Base-by-base conservation (phyloP, 257 asterid genomes). In the Haberlea rhodopensis region DNA sequence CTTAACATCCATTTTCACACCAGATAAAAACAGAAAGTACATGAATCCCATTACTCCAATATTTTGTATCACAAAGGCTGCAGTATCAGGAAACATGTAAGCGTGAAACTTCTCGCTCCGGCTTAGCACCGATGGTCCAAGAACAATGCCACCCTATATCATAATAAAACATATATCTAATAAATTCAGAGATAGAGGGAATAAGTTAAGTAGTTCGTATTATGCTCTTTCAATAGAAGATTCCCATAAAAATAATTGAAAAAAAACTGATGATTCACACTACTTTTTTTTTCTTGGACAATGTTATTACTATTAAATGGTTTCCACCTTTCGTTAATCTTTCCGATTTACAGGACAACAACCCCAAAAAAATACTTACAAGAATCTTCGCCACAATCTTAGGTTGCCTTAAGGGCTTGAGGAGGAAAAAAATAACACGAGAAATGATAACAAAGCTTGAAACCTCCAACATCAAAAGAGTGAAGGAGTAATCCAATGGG, bases 331-430 rank as follows among this genome's bases (percentile, higher is more conserved):
- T n/a, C n/a, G n/a, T n/a, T n/a, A n/a, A n/a, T n/a, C n/a, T n/a
- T n/a, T n/a, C n/a, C n/a, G n/a, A n/a, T n/a, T n/a, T n/a, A n/a
- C n/a, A n/a, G n/a, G 45, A 5, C 21, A 15, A 8, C 5, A 52
- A 10, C 25, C 2, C 3, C n/a, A 24, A 24, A 53, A 52, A 0
- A 8, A 10, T 67, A 84, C 96, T 84, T 79, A 89, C 98, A 3
- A 91, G 78, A 75, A 91, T 84, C 15, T 82, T 80, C 0, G 88
- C 79, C 45, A 89, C 75, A 55, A 87, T 65, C 63, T 81, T 75
- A 11, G 96, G 96, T 45, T 89, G 95, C 54, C 84, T 72, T 13
- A 92, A 72, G 66, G 99, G 97, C 84, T 71, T 86, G 76, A 92
- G 88, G 65, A 92, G 49, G 28, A 71, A 57, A 4, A 86, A 87